Evolutionary conservation across 2,329 filamentous ascomycete genomes (phyloP), one percentile per base, ranked within the genome.

Genomic region (Hypoxylon sp.): DNA sequence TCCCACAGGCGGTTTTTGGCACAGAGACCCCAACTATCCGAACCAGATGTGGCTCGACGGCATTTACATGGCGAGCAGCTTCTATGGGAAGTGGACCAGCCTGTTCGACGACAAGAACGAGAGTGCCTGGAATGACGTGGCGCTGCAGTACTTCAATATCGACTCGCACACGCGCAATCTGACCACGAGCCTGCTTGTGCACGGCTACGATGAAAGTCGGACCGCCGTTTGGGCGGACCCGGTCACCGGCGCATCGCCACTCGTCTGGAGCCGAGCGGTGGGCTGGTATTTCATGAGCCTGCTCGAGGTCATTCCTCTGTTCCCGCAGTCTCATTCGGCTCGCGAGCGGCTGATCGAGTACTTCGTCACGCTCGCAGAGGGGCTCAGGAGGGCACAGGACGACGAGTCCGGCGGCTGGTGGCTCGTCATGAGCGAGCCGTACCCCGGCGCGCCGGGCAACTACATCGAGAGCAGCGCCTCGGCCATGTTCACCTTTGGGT

Each of bases 401-500:
- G 45, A 50, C n/a, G 57, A 65, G 15, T 64, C 63, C 2, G 81
- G 82, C 0, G 83, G 81, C 5, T 87, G 84, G 83, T 86, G 82
- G 80, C 72, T 85, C 48, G 74, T 86, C 38, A 82, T 86, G 78
- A 78, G 78, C 63, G 75, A 78, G 54, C 70, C 76, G 21, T 79
- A 81, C 51, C 76, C 78, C 0, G 78, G 76, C 1, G 64, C 70
- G 33, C 61, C 77, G 41, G 83, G 82, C 2, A 87, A 88, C 69
- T 88, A 83, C 69, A 80, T 87, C 43, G 83, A 88, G 72, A 82
- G 81, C 27, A 84, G 82, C 26, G 84, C 79, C 6, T 81, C 81
- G 1, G 83, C 82, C 3, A 83, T 87, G 79, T 86, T 85, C 63
- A 75, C 78, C 0, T 84, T 82, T 51, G 78, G 81, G 0, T 70